These are phyloP conservation scores for Truncatella angustata DNA, from an alignment of 2,329 filamentous ascomycete species.

Conservation along the genomic window DNA sequence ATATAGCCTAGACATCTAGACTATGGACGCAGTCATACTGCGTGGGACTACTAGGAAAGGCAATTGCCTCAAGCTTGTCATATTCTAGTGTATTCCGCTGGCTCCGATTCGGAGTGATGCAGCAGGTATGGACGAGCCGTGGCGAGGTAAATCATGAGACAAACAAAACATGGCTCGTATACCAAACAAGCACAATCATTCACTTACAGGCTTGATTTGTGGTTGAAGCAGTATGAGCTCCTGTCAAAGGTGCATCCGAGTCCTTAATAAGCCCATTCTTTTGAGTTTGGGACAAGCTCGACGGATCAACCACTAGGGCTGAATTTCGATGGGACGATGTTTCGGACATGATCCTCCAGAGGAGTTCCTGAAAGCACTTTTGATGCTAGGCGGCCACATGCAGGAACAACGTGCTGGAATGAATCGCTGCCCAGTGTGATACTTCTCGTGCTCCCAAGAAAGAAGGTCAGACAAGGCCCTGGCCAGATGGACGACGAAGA, in stretches of 20 bases:
- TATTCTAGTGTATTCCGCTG: not conserved
- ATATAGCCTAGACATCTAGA: too few species aligned
- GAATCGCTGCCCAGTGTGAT: not conserved
- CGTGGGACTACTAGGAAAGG: too few species aligned
- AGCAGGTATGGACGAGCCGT: not conserved
- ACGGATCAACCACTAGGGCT: constrained; percentile 19
- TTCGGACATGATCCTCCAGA: not conserved
- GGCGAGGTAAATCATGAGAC: not conserved
- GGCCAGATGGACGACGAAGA: not conserved
- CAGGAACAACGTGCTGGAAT: constrained; percentile 1
- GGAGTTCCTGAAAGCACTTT: not conserved
- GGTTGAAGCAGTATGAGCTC: constrained; percentile 13
- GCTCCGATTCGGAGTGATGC: too few species aligned
- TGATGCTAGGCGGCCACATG: not conserved
- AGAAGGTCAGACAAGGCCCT: not conserved
- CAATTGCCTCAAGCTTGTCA: not conserved
- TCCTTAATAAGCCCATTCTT: constrained; percentile 8
- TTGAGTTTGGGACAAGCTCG: constrained; percentile 17
- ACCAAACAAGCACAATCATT: not conserved
- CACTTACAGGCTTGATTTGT: not conserved
- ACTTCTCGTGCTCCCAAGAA: not conserved
- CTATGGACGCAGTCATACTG: too few species aligned
- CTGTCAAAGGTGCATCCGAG: constrained; percentile 6
- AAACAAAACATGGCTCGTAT: not conserved
- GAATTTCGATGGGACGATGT: constrained; percentile 13